Evolutionary conservation across 768 basidiomycete genomes (phyloP), one percentile per base, ranked within the genome.

Genomic region (Saitozyma sp.): DNA sequence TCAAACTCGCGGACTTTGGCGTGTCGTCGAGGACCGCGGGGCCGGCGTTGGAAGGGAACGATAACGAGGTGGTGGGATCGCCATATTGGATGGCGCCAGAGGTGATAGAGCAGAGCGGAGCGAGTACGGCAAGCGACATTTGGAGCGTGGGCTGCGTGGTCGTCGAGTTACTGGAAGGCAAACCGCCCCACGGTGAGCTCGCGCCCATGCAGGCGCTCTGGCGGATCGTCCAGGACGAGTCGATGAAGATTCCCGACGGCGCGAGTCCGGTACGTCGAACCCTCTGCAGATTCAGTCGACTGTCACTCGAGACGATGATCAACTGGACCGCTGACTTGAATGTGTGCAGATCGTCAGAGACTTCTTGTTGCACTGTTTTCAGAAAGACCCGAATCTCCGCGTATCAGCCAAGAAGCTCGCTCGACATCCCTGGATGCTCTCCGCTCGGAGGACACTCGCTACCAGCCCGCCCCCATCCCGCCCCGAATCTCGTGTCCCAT

Each of bases 21-120:
- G 96, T 99, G 17, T 92, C 93, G 10, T 89, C 88, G 58, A 87
- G 84, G 50, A 86, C 90, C 9, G 86, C 88, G 29, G 88, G 86
- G 10, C 88, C 86, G 10, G 87, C 87, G 20, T 85, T 54, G 13
- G 54, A 58, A n/a, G 50, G 17, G 11, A 65, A 69, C 50, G 91
- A 96, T 76, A 90, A 89, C 71, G 90, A 92, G 10, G 95, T 99
- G 2, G 95, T 98, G 48, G 95, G 95, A 7, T 94, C 91, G 73
- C 95, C 95, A 5, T 99, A 99, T 76, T 99, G 95, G 95, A 99
- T 99, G 96, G 94, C 96, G 9, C 96, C 96, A 2, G 96, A 99
- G 80, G 91, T 99, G 52, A 97, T 99, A 61, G 96, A 99, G 71
- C 96, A 99, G 79, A 89, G 88, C 39, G 96, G 96, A 39, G 95